These are phyloP conservation scores for Magnolia kwangsiensis DNA, from an alignment of 164 flowering plant genomes.

Conservation along the genomic window DNA sequence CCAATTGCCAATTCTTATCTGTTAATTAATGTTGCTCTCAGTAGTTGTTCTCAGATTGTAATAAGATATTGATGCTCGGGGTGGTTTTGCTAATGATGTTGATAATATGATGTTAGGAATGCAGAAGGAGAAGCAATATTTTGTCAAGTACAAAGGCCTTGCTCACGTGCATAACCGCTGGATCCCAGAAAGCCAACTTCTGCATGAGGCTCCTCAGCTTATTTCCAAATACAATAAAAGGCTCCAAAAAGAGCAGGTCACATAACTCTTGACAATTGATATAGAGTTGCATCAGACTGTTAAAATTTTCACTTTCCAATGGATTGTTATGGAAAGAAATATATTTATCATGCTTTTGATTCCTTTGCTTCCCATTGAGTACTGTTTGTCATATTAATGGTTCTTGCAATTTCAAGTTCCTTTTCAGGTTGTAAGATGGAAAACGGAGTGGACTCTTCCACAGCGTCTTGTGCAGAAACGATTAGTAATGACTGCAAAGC, in stretches of 20 bases:
- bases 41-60: neutral
- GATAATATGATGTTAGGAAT: slow-evolving; percentile 31
- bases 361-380: neutral
- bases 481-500: slow-evolving; percentile 24
- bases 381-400: slow-evolving; percentile 3
- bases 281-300: neutral
- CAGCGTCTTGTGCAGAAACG: slow-evolving; percentile 61
- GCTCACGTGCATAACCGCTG: slow-evolving; percentile 79
- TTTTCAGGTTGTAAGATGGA: slow-evolving; percentile 40
- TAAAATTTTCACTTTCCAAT: neutral
- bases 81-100: slow-evolving; percentile 7
- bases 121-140: slow-evolving; percentile 48
- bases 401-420: neutral
- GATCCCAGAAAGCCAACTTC: slow-evolving; percentile 52
- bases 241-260: slow-evolving; percentile 17
- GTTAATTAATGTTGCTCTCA: neutral
- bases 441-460: slow-evolving; percentile 59
- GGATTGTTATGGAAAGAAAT: neutral
- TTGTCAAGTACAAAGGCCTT: slow-evolving; percentile 70
- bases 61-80: neutral
- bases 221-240: slow-evolving; percentile 37
- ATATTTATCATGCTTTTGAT: neutral
- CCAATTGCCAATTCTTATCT: neutral
- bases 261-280: neutral
- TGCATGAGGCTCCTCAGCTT: slow-evolving; percentile 51